A percentile compares a stretch with the other conserved stretches of the same genome.
Conservation (phyloP, 495 filamentous ascomycete species). For the Daldinia childiae region DNA sequence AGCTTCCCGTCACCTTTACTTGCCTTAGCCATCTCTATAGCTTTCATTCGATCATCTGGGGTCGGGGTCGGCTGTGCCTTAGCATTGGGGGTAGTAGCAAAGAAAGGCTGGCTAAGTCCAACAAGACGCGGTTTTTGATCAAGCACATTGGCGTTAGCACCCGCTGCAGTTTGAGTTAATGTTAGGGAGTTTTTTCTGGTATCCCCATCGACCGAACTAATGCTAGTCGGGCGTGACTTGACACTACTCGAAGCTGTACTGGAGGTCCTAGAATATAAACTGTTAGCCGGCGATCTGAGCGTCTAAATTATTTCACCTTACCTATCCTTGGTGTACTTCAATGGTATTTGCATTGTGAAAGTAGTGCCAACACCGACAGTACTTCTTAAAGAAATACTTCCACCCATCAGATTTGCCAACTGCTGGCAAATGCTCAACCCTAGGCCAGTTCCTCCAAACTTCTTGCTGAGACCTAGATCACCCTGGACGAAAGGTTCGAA, state of each 20-base stretch:
- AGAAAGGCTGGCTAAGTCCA: constrained; percentile 86
- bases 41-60: constrained; percentile 54
- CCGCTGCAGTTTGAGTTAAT: constrained; percentile 43
- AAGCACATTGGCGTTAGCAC: constrained; percentile 48
- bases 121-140: constrained; percentile 77
- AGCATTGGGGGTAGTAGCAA: constrained; percentile 65
- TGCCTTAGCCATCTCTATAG: constrained; percentile 59
- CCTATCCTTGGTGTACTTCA: constrained; percentile 77
- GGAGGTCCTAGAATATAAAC: constrained; percentile 49
- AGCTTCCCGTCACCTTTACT: constrained; percentile 70
- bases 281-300: constrained; percentile 41
- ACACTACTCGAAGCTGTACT: constrained; percentile 60
- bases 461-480: constrained; percentile 86
- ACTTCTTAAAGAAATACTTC: constrained; percentile 76
- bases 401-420: constrained; percentile 83
- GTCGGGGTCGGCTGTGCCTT: constrained; percentile 42
- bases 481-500: constrained; percentile 97
- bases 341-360: constrained; percentile 84
- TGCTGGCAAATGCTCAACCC: constrained; percentile 90
- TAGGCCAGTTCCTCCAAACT: constrained; percentile 90
- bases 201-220: constrained; percentile 78
- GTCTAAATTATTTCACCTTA: constrained; percentile 37
- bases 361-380: constrained; percentile 77
- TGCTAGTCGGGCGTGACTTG: constrained; percentile 77
- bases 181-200: constrained; percentile 47